Conservation (phyloP, 2,329 filamentous ascomycete species). For the Fusarium continuum region DNA sequence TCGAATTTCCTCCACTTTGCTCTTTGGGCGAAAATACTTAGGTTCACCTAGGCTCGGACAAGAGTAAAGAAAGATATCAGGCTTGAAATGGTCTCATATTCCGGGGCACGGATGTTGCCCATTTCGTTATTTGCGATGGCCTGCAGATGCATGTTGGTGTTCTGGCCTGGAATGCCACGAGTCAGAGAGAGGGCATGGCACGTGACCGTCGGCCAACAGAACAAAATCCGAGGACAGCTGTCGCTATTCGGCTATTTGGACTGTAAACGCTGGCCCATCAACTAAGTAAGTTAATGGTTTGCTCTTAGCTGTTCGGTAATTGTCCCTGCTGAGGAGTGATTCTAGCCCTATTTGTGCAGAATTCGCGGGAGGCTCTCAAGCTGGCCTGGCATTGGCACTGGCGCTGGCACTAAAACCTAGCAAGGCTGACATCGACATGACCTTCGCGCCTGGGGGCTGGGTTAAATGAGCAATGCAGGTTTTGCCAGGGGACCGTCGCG, state of each 20-base stretch:
- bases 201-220: background rate
- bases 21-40: no score
- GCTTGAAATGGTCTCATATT: no score
- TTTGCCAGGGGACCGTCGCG: background rate
- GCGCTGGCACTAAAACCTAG: background rate
- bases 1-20: no score
- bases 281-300: no score
- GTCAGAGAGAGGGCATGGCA: background rate
- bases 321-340: no score
- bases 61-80: background rate
- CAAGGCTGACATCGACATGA: constrained; percentile 15
- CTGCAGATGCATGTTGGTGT: background rate
- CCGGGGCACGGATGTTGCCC: no score
- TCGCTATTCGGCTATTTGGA: background rate
- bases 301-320: background rate
- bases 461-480: background rate
- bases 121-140: no score
- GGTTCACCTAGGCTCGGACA: no score
- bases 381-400: no score
- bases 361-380: no score
- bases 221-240: background rate
- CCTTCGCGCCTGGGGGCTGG: background rate
- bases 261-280: background rate
- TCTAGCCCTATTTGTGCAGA: no score
- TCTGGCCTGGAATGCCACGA: background rate